These are phyloP conservation scores for Mycosarcoma maydis DNA, from an alignment of 1,284 basidiomycete genomes.

Conservation along the genomic window DNA sequence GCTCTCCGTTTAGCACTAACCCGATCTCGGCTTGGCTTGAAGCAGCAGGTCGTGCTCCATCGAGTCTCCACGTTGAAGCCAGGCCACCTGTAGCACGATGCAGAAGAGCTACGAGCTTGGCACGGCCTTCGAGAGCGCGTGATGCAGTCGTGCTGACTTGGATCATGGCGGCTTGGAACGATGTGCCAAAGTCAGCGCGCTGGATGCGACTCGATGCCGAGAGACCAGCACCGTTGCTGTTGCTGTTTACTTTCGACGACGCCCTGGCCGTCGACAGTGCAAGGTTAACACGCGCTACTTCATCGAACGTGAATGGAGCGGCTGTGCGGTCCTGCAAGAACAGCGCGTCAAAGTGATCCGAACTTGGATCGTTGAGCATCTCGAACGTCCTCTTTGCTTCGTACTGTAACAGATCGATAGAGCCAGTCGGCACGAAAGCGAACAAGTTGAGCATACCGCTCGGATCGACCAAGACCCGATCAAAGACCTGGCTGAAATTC, in stretches of 20 bases:
- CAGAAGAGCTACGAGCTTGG: conserved; percentile 45
- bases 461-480: conserved; percentile 79
- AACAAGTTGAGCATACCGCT: conserved; percentile 82
- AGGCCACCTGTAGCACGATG: conserved; percentile 39
- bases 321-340: conserved; percentile 72
- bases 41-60: conserved; percentile 23
- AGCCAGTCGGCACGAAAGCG: conserved; percentile 68
- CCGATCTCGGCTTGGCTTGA: conserved; percentile 53
- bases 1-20: conserved; percentile 48
- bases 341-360: conserved; percentile 78
- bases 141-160: conserved; percentile 53
- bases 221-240: conserved; percentile 12
- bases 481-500: conserved; percentile 64
- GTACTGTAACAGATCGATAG: conserved; percentile 75
- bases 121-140: conserved; percentile 32
- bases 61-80: conserved; percentile 40
- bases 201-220: conserved; percentile 24
- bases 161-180: conserved; percentile 42
- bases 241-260: neutral
- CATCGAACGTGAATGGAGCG: conserved; percentile 66
- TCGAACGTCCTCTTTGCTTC: conserved; percentile 60
- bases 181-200: conserved; percentile 48
- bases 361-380: conserved; percentile 64
- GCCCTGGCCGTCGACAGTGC: conserved; percentile 10
- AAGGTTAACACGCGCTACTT: conserved; percentile 58